Conservation (phyloP, 768 basidiomycete genomes). For the Boletus sp. region DNA sequence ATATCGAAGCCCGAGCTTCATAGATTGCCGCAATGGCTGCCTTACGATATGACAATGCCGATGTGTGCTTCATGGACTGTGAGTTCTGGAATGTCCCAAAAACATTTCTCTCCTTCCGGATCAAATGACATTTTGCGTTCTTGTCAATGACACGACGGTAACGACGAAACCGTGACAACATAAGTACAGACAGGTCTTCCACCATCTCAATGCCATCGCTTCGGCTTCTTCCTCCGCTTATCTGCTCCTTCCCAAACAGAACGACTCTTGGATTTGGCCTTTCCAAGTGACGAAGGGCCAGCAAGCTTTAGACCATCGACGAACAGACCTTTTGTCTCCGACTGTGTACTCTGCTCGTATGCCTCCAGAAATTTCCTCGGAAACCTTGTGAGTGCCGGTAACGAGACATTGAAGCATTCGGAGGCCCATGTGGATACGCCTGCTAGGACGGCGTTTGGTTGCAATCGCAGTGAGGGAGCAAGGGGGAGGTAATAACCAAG, state of each 20-base stretch:
- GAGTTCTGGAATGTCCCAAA: too few relatives aligned
- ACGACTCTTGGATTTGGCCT: slow-evolving; percentile 22
- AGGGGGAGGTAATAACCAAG: slow-evolving; percentile 72
- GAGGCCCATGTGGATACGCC: slow-evolving; percentile 62
- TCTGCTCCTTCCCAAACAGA: slow-evolving; percentile 26
- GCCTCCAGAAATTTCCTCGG: slow-evolving; percentile 25
- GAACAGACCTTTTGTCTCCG: slow-evolving; percentile 21
- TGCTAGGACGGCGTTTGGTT: slow-evolving; percentile 44
- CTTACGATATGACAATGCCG: neutral
- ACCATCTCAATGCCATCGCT: slow-evolving; percentile 16
- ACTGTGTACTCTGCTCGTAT: slow-evolving; percentile 13
- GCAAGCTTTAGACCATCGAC: slow-evolving; percentile 20
- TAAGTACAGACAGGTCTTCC: too few relatives aligned
- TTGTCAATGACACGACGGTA: too few relatives aligned
- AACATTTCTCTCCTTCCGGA: too few relatives aligned
- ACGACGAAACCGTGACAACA: too few relatives aligned
- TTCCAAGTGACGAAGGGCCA: slow-evolving; percentile 17
- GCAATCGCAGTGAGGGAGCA: slow-evolving; percentile 44
- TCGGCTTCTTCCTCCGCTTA: slow-evolving; percentile 11
- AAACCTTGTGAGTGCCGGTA: slow-evolving; percentile 17
- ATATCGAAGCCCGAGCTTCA: neutral
- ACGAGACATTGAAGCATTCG: slow-evolving; percentile 21
- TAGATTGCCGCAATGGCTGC: neutral
- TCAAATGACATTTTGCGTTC: too few relatives aligned
- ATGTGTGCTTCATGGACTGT: neutral